Percentiles rank a stretch among this genome's conserved stretches.
phyloP scores from a whole-genome alignment of 495 filamentous ascomycete species.

The Penicillium desertorum region DNA sequence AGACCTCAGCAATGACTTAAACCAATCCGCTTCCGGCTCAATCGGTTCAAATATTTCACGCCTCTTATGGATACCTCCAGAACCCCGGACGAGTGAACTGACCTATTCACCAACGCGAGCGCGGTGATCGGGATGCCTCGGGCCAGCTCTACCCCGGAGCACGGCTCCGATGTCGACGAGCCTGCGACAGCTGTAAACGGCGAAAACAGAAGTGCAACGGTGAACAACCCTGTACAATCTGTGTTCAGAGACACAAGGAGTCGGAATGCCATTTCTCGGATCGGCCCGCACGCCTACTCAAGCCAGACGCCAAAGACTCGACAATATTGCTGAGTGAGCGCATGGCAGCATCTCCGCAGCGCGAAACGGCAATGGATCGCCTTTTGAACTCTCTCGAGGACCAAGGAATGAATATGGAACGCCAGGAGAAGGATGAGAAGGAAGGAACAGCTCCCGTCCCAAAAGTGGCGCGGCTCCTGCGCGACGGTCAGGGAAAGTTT shows the following conservation, averaged over 20 bases:
- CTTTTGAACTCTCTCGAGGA: slow-evolving; percentile 43
- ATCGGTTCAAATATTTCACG: not conserved
- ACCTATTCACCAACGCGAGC: not conserved
- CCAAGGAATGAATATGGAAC: slow-evolving; percentile 36
- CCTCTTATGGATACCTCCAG: not conserved
- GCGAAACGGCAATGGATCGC: slow-evolving; percentile 44
- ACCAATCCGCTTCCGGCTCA: not conserved
- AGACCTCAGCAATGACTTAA: slow-evolving; percentile 1
- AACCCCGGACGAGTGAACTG: not conserved
- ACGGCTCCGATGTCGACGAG: slow-evolving; percentile 46
- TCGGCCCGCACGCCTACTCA: slow-evolving; percentile 41
- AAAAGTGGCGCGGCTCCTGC: slow-evolving; percentile 52
- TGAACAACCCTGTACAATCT: slow-evolving; percentile 66
- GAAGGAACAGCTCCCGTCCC: slow-evolving; percentile 44
- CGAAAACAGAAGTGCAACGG: slow-evolving; percentile 83
- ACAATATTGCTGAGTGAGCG: slow-evolving; percentile 46
- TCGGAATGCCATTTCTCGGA: slow-evolving; percentile 48
- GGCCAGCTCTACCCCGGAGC: slow-evolving; percentile 35
- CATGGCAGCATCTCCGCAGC: slow-evolving; percentile 33
- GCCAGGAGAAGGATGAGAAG: slow-evolving; percentile 37
- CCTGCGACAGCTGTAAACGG: slow-evolving; percentile 76
- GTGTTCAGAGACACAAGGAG: slow-evolving; percentile 56
- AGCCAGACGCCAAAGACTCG: slow-evolving; percentile 35
- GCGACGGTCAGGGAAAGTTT: slow-evolving; percentile 54
- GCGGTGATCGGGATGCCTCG: slow-evolving; percentile 34